A percentile compares a stretch with the other conserved stretches of the same genome.
Evolutionary conservation across 1,139 yeast species (phyloP).

Genomic region (Yamadazyma dendronema): DNA sequence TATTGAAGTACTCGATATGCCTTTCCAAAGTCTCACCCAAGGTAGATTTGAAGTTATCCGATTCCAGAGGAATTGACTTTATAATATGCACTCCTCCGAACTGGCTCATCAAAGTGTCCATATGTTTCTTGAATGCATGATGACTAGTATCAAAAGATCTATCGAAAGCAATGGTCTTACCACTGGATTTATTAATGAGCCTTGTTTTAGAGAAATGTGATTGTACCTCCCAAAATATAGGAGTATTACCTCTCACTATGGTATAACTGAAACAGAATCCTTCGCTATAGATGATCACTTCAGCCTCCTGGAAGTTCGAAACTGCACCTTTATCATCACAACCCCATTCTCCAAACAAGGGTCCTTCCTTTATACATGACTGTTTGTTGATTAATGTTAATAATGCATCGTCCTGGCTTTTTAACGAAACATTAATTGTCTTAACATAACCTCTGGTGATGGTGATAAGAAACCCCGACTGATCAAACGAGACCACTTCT

Average conservation of each 20-base stretch:
- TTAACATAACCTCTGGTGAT: conserved; percentile 67
- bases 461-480: conserved; percentile 55
- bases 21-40: conserved; percentile 29
- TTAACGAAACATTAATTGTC: conserved; percentile 48
- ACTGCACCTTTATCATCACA: conserved; percentile 71
- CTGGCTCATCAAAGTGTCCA: conserved; percentile 55
- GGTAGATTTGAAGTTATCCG: conserved; percentile 34
- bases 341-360: conserved; percentile 66
- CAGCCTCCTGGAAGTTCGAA: conserved; percentile 66
- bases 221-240: conserved; percentile 61
- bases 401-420: conserved; percentile 38
- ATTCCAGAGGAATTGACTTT: conserved; percentile 47
- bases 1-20: conserved; percentile 30
- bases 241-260: conserved; percentile 66
- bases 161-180: conserved; percentile 50
- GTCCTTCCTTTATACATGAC: conserved; percentile 58
- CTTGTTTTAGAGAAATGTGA: conserved; percentile 38
- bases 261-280: conserved; percentile 56
- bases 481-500: conserved; percentile 53
- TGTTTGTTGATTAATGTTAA: conserved; percentile 68
- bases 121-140: conserved; percentile 62
- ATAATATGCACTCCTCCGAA: conserved; percentile 64
- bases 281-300: conserved; percentile 55
- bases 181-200: conserved; percentile 38
- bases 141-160: conserved; percentile 65